Evolutionary conservation across 495 filamentous ascomycete genomes (phyloP).

Genomic region (Podospora tetraspora): DNA sequence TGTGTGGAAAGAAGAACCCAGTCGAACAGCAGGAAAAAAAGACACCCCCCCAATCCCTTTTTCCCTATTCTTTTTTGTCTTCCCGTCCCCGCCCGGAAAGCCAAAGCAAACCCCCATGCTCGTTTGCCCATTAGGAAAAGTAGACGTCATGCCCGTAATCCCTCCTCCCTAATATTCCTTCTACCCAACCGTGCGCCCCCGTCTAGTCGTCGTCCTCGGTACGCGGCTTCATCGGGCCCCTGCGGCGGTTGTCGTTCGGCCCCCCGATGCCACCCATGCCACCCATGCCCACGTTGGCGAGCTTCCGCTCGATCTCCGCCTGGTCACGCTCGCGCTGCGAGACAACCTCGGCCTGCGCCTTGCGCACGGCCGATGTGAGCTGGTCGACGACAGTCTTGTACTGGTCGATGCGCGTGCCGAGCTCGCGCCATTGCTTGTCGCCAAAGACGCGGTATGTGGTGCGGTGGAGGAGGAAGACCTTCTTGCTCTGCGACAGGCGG

Average conservation of each 20-base stretch:
- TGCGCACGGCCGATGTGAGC: slow-evolving; percentile 68
- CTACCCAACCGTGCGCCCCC: background rate
- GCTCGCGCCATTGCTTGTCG: slow-evolving; percentile 96
- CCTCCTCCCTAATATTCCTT: background rate
- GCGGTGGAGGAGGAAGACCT: slow-evolving; percentile 89
- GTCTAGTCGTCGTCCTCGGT: slow-evolving; percentile 46
- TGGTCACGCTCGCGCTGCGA: slow-evolving; percentile 54
- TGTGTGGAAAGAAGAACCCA: background rate
- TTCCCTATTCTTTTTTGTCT: slow-evolving; percentile 17
- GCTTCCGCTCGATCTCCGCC: slow-evolving; percentile 53
- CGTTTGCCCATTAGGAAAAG: slow-evolving; percentile 3
- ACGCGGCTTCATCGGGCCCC: slow-evolving; percentile 32
- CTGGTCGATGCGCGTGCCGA: slow-evolving; percentile 79
- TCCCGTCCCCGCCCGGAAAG: slow-evolving; percentile 16
- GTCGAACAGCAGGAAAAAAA: background rate
- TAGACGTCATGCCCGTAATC: slow-evolving; percentile 7
- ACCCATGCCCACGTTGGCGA: slow-evolving; percentile 40
- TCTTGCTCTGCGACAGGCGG: slow-evolving; percentile 82
- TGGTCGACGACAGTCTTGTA: slow-evolving; percentile 74
- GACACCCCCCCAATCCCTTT: slow-evolving; percentile 2
- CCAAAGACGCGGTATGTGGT: slow-evolving; percentile 93
- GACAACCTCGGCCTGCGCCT: slow-evolving; percentile 66
- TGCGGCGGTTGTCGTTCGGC: slow-evolving; percentile 15
- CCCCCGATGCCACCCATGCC: slow-evolving; percentile 20
- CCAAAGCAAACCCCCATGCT: slow-evolving; percentile 7